Percentiles rank a stretch among this genome's conserved stretches.
These are phyloP conservation scores for Perkinsus chesapeaki DNA, from an alignment of 169 alveolate genomes.

Conservation along the genomic window DNA sequence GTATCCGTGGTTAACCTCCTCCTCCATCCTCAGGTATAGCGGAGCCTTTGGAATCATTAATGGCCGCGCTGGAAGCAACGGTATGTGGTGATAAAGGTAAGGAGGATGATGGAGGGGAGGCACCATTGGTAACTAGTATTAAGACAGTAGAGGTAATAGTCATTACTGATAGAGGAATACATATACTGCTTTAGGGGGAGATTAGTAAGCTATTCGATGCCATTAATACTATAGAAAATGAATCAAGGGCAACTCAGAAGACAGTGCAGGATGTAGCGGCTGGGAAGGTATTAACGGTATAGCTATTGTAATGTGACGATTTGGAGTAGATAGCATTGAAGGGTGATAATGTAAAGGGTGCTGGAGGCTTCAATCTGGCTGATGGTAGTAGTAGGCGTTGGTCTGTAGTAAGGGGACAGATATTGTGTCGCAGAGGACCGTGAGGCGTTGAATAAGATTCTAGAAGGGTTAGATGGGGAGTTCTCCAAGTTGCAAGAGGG, in stretches of 20 bases:
- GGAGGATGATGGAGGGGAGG: not conserved
- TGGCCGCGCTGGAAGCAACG: not conserved
- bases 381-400: not conserved
- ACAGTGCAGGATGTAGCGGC: not conserved
- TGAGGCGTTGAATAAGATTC: not conserved
- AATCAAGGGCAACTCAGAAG: not conserved
- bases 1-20: too few species aligned
- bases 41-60: not conserved
- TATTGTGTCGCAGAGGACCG: not conserved
- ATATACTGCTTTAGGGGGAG: not conserved
- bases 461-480: not conserved
- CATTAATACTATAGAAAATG: not conserved
- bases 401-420: not conserved
- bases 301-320: not conserved
- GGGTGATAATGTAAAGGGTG: not conserved
- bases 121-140: not conserved
- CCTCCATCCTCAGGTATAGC: not conserved
- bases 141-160: not conserved
- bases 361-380: not conserved
- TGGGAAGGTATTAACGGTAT: not conserved
- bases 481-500: not conserved
- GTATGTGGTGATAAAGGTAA: not conserved
- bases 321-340: not conserved
- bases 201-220: not conserved
- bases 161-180: not conserved